phyloP scores from a whole-genome alignment of 1,284 basidiomycete genomes.

The Pascua guehoae region DNA sequence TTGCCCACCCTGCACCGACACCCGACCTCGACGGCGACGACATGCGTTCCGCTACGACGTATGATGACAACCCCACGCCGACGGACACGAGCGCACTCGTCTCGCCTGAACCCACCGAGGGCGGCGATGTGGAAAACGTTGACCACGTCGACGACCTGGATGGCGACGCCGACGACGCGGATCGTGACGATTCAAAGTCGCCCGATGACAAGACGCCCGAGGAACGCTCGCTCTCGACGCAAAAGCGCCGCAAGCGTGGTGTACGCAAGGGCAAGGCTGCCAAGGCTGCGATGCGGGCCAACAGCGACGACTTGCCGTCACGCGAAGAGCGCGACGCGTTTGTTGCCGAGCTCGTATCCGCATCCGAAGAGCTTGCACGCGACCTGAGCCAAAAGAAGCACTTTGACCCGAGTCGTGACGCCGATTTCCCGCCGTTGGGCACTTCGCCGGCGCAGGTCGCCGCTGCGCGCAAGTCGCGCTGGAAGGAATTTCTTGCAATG shows the following conservation, averaged over 20 bases:
- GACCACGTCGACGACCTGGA: constrained; percentile 4
- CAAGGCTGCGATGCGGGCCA: constrained; percentile 40
- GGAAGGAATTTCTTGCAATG: constrained; percentile 46
- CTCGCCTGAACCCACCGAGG: constrained; percentile 28
- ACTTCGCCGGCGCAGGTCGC: constrained; percentile 38
- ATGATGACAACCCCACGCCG: constrained; percentile 41
- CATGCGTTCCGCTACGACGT: constrained; percentile 27
- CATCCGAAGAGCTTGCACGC: constrained; percentile 74
- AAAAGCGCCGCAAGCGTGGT: constrained; percentile 48
- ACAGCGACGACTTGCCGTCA: constrained; percentile 20
- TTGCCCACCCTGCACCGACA: constrained; percentile 7
- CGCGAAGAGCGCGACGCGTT: constrained; percentile 43
- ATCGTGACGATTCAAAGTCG: too few relatives aligned
- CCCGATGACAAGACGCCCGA: constrained; percentile 17
- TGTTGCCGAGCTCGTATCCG: constrained; percentile 67
- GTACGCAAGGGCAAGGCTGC: constrained; percentile 50
- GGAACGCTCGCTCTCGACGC: constrained; percentile 34
- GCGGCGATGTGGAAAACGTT: constrained; percentile 10
- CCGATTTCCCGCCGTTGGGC: constrained; percentile 47
- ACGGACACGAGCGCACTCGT: constrained; percentile 28
- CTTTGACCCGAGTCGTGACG: constrained; percentile 28
- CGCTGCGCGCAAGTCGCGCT: constrained; percentile 43
- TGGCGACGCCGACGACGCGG: constrained; percentile 1
- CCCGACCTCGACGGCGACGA: constrained; percentile 20
- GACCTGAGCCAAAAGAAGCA: constrained; percentile 57